Evolutionary conservation across 306 rosid species (phyloP).

Genomic region (Acmispon strigosus): DNA sequence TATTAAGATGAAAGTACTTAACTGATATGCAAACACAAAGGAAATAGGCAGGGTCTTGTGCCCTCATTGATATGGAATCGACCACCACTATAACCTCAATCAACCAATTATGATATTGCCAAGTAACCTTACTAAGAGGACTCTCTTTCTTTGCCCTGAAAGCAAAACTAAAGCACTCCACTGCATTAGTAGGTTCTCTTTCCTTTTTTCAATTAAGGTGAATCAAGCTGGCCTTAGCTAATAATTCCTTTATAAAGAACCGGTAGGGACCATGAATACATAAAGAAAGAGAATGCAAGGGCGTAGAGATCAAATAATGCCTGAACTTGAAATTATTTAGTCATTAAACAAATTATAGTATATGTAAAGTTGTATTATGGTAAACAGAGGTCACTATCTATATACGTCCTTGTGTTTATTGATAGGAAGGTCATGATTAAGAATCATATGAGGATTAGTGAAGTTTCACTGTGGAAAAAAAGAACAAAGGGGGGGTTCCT

Average conservation of each 20-base stretch:
- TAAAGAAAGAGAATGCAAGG: conserved; percentile 5
- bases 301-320: conserved; percentile 34
- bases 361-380: conserved; percentile 12
- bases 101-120: conserved; percentile 23
- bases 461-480: conserved; percentile 31
- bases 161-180: conserved; percentile 35
- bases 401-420: not conserved
- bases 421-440: conserved; percentile 28
- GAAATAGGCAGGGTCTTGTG: not conserved
- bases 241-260: conserved; percentile 2
- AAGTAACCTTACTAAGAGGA: conserved; percentile 18
- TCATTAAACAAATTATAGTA: not conserved
- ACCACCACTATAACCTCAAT: conserved; percentile 33
- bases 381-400: conserved; percentile 22
- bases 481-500: not conserved
- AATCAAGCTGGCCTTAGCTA: conserved; percentile 3
- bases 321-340: conserved; percentile 25
- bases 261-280: conserved; percentile 34
- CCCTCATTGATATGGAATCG: conserved; percentile 23
- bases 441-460: conserved; percentile 26
- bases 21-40: too few relatives aligned
- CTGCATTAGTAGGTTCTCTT: conserved; percentile 27
- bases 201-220: conserved; percentile 19
- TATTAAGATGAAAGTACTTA: too few relatives aligned
- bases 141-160: conserved; percentile 20